Conservation (phyloP, 371 early-diverging fungal genomes). For the Enterocytospora artemiae region DNA sequence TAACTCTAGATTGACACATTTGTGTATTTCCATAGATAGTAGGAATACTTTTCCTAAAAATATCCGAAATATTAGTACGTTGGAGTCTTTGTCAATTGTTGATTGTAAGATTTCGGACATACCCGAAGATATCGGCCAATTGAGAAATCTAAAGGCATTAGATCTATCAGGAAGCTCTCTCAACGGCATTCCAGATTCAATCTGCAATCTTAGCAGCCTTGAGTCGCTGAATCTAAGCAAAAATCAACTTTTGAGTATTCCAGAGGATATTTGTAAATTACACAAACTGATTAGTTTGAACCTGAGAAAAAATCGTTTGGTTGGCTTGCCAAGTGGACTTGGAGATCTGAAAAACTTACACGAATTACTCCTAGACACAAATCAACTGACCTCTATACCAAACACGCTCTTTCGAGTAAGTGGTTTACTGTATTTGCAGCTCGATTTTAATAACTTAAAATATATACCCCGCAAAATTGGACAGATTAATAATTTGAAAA, state of each 20-base stretch:
- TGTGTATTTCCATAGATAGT: too few species aligned
- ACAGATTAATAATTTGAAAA: background rate
- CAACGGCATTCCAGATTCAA: background rate
- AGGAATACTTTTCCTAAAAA: conserved; percentile 3
- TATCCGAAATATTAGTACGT: background rate
- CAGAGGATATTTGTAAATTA: background rate
- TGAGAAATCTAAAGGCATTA: background rate
- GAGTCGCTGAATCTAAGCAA: background rate
- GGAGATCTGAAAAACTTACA: background rate
- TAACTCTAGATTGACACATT: too few species aligned
- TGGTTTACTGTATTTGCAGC: background rate
- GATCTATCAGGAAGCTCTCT: background rate
- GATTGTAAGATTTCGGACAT: background rate
- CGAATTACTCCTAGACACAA: background rate
- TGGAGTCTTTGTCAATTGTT: background rate
- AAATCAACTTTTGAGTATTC: background rate
- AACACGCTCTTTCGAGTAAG: background rate
- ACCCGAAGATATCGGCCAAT: background rate
- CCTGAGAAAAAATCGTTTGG: background rate
- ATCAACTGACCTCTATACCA: background rate
- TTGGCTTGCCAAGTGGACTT: background rate
- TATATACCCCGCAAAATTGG: background rate
- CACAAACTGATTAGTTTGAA: background rate
- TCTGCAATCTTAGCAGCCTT: background rate
- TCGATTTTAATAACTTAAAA: background rate